A percentile compares a stretch with the other conserved stretches of the same genome.
These are phyloP conservation scores for Paramecium pentaurelia DNA, from an alignment of 73 alveolate genomes.

Conservation along the genomic window DNA sequence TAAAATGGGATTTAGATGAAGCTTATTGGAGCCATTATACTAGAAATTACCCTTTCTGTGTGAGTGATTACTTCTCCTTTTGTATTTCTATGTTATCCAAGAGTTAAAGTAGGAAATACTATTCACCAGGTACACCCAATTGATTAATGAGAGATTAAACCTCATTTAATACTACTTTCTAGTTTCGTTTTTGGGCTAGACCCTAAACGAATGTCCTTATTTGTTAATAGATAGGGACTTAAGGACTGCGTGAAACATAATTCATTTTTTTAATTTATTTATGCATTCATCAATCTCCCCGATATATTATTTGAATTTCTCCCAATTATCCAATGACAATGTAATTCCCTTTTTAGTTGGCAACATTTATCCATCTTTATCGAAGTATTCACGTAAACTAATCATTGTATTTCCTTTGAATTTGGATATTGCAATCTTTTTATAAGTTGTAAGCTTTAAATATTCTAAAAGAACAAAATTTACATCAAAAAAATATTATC, in stretches of 20 bases:
- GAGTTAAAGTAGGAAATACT: constrained; percentile 1
- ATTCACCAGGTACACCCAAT: constrained; percentile 35
- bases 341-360: constrained; percentile 59
- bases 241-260: constrained; percentile 29
- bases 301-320: constrained; percentile 9
- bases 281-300: constrained; percentile 9
- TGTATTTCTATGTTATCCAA: background rate
- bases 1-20: background rate
- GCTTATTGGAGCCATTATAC: background rate
- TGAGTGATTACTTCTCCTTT: background rate
- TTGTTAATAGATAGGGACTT: background rate
- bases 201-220: background rate
- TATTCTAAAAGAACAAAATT: background rate
- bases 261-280: constrained; percentile 29
- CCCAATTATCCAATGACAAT: constrained; percentile 18
- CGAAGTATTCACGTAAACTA: constrained; percentile 44
- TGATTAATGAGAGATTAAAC: background rate
- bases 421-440: background rate
- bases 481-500: constrained; percentile 33
- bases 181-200: background rate
- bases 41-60: background rate
- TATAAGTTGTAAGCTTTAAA: background rate
- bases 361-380: constrained; percentile 44
- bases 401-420: constrained; percentile 14
- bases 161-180: background rate